Conservation (phyloP, 2,329 filamentous ascomycete genomes). For the Ustilaginoidea virens region DNA sequence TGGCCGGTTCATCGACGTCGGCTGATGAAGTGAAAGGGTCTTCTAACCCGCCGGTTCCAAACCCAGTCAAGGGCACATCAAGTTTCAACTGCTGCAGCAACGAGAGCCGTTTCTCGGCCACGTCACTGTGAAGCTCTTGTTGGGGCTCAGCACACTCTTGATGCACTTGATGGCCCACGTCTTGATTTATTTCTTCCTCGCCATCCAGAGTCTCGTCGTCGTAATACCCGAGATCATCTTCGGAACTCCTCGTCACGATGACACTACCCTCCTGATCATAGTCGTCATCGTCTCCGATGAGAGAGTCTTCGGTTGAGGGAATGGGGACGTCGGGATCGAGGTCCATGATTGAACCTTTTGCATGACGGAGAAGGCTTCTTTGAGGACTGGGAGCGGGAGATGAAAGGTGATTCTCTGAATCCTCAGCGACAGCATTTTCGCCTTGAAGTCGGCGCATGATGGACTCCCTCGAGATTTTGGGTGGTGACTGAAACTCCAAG, state of each 20-base stretch:
- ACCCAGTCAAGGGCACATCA: constrained; percentile 17
- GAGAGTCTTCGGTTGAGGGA: constrained; percentile 64
- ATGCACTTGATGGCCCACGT: not conserved
- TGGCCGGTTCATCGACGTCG: not conserved
- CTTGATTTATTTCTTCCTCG: constrained; percentile 27
- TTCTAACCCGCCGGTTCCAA: constrained; percentile 11
- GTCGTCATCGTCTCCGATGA: constrained; percentile 36
- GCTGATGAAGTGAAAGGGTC: constrained; percentile 1
- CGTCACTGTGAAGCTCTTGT: not conserved
- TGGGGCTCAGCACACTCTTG: not conserved
- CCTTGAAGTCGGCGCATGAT: constrained; percentile 80
- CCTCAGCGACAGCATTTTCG: constrained; percentile 35
- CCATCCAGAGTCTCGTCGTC: constrained; percentile 46
- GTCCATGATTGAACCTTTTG: constrained; percentile 1
- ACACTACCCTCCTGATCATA: constrained; percentile 41
- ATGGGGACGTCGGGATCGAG: constrained; percentile 84
- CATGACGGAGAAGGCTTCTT: constrained; percentile 29
- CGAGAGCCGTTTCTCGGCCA: constrained; percentile 4
- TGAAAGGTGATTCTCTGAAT: constrained; percentile 49
- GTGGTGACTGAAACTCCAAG: constrained; percentile 50
- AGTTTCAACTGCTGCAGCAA: constrained; percentile 7
- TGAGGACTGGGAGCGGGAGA: constrained; percentile 44
- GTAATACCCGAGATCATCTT: constrained; percentile 48
- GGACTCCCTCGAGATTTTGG: constrained; percentile 82
- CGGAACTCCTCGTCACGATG: constrained; percentile 50